phyloP scores from a whole-genome alignment of 73 alveolate genomes.

The Tetrahymena borealis region DNA sequence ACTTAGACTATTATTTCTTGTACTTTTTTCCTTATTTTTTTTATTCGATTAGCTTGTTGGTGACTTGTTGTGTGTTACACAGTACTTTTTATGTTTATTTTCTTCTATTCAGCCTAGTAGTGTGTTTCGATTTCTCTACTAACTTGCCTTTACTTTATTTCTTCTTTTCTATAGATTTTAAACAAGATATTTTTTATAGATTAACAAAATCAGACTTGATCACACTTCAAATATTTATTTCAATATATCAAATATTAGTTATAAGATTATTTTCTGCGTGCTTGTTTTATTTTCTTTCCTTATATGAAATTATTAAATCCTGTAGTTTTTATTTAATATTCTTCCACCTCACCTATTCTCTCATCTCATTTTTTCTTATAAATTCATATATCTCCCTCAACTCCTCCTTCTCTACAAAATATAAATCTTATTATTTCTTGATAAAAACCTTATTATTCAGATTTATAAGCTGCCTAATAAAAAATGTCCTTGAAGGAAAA shows the following conservation, averaged over 20 bases:
- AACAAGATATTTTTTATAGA: neutral
- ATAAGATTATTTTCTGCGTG: neutral
- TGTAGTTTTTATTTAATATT: neutral
- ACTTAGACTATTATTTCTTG: too few species aligned
- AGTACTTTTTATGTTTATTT: neutral
- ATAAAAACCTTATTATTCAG: neutral
- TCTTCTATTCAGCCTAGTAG: neutral
- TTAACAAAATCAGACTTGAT: neutral
- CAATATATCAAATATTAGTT: neutral
- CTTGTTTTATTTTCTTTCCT: too few species aligned
- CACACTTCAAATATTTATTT: neutral
- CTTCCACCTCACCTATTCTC: neutral
- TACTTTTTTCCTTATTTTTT: too few species aligned
- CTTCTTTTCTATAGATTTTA: neutral
- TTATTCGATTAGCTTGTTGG: too few species aligned
- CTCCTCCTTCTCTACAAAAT: neutral
- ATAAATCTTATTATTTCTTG: neutral
- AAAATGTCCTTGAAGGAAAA: too few species aligned
- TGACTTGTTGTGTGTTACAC: too few species aligned
- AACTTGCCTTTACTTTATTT: neutral
- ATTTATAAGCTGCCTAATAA: neutral
- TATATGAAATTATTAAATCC: neutral
- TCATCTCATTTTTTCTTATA: neutral
- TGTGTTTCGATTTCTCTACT: neutral
- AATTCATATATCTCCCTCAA: neutral